These are phyloP conservation scores for Blumeria graminis DNA, from an alignment of 2,329 filamentous ascomycete genomes.

Conservation along the genomic window DNA sequence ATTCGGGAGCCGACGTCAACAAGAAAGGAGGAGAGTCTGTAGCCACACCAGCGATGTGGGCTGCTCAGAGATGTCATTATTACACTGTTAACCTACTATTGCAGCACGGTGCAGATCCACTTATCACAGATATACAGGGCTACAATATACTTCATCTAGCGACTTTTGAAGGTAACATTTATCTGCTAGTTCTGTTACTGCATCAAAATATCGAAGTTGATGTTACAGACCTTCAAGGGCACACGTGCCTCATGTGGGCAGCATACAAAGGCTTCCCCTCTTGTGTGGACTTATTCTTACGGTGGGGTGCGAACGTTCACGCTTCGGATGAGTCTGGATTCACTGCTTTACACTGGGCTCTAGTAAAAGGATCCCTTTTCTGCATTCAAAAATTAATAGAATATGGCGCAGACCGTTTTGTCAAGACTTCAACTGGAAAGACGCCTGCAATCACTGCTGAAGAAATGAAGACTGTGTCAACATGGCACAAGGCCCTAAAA, in stretches of 20 bases:
- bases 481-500: slow-evolving; percentile 62
- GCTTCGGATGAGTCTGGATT: slow-evolving; percentile 79
- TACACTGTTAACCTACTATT: slow-evolving; percentile 87
- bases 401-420: slow-evolving; percentile 84
- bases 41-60: slow-evolving; percentile 89
- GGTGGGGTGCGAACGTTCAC: slow-evolving; percentile 89
- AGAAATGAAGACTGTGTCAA: slow-evolving; percentile 66
- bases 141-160: slow-evolving; percentile 96
- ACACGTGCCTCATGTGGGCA: slow-evolving; percentile 95
- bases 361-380: slow-evolving; percentile 74
- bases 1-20: slow-evolving; percentile 60
- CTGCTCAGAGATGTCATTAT: slow-evolving; percentile 86
- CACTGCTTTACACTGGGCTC: slow-evolving; percentile 83
- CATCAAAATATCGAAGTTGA: slow-evolving; percentile 94
- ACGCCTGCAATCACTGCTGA: slow-evolving; percentile 64
- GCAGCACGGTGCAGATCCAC: slow-evolving; percentile 73
- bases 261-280: slow-evolving; percentile 91
- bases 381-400: slow-evolving; percentile 89
- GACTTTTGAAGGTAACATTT: slow-evolving; percentile 88
- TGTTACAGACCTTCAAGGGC: slow-evolving; percentile 66
- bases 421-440: slow-evolving; percentile 72
- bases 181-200: slow-evolving; percentile 66
- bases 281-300: slow-evolving; percentile 74
- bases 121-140: slow-evolving; percentile 79
- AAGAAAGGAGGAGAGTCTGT: slow-evolving; percentile 86